phyloP scores from a whole-genome alignment of 768 basidiomycete genomes.

The Boletus eberwhitei region DNA sequence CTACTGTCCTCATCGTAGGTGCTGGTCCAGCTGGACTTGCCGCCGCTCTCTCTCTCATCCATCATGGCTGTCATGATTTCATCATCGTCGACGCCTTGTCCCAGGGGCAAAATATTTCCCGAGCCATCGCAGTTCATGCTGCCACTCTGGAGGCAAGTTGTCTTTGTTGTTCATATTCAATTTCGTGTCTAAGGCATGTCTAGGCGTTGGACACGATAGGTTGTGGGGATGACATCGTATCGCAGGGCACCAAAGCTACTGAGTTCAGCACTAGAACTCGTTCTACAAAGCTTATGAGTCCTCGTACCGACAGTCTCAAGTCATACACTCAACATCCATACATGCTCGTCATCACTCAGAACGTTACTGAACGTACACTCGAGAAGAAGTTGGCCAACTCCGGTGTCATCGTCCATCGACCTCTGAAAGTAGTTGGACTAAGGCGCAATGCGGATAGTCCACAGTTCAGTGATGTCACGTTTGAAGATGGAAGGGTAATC shows the following conservation, averaged over 20 bases:
- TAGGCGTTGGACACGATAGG: conserved; percentile 47
- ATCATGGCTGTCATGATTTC: conserved; percentile 40
- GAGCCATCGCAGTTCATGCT: conserved; percentile 47
- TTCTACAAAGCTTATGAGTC: conserved; percentile 24
- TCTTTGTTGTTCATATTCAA: neutral
- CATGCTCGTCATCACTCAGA: conserved; percentile 41
- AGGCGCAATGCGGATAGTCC: conserved; percentile 26
- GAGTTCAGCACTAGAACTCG: conserved; percentile 31
- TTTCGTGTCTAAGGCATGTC: conserved; percentile 31
- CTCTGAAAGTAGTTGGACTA: conserved; percentile 40
- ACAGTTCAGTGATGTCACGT: conserved; percentile 37
- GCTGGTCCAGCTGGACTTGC: conserved; percentile 51
- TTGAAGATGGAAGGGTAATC: conserved; percentile 45
- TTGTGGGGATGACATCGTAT: conserved; percentile 37
- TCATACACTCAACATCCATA: conserved; percentile 46
- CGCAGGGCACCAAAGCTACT: conserved; percentile 34
- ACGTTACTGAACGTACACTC: conserved; percentile 41
- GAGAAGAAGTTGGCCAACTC: conserved; percentile 30
- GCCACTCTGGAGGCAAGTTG: conserved; percentile 48
- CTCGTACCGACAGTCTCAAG: conserved; percentile 35
- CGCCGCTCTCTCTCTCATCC: conserved; percentile 43
- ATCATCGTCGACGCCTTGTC: conserved; percentile 39
- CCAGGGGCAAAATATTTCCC: conserved; percentile 36
- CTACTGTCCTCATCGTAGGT: conserved; percentile 47
- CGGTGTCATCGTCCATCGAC: conserved; percentile 36